Conservation (phyloP, 2,329 filamentous ascomycete species). For the Monosporascus sp. region DNA sequence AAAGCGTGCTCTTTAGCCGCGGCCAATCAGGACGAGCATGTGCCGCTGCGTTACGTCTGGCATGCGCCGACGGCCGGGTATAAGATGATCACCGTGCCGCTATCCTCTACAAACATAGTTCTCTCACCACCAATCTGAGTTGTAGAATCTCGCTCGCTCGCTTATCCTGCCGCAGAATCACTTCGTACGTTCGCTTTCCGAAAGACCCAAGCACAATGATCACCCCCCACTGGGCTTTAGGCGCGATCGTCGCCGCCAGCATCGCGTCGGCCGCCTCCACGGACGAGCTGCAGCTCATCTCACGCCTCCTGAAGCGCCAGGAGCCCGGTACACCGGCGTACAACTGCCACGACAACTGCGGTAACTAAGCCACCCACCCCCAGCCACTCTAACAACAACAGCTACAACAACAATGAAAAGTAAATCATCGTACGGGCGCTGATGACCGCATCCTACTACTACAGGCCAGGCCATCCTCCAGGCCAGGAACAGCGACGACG, state of each 20-base stretch:
- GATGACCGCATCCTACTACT: not conserved
- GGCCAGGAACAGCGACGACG: slow-evolving; percentile 23
- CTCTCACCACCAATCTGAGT: not conserved
- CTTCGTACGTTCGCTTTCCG: slow-evolving; percentile 4
- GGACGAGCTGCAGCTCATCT: slow-evolving; percentile 13
- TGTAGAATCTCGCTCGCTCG: slow-evolving; percentile 4
- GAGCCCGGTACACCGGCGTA: slow-evolving; percentile 37
- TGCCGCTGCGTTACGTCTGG: too few species aligned
- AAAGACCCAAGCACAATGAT: slow-evolving; percentile 7
- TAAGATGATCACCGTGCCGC: too few species aligned
- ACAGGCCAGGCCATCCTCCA: slow-evolving; percentile 29
- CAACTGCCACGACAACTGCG: slow-evolving; percentile 46
- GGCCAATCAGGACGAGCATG: too few species aligned
- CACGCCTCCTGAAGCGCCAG: slow-evolving; percentile 29
- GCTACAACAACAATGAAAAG: not conserved
- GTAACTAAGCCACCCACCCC: slow-evolving; percentile 24
- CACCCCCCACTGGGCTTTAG: slow-evolving; percentile 5
- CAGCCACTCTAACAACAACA: too few species aligned
- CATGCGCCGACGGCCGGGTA: too few species aligned
- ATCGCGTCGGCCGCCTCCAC: slow-evolving; percentile 10
- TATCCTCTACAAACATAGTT: not conserved
- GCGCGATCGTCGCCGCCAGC: slow-evolving; percentile 8
- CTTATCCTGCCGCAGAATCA: not conserved
- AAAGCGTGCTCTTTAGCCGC: too few species aligned
- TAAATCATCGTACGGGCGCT: too few species aligned